phyloP scores from a whole-genome alignment of 208 protist species.

The Vickermania ingenoplastis region DNA sequence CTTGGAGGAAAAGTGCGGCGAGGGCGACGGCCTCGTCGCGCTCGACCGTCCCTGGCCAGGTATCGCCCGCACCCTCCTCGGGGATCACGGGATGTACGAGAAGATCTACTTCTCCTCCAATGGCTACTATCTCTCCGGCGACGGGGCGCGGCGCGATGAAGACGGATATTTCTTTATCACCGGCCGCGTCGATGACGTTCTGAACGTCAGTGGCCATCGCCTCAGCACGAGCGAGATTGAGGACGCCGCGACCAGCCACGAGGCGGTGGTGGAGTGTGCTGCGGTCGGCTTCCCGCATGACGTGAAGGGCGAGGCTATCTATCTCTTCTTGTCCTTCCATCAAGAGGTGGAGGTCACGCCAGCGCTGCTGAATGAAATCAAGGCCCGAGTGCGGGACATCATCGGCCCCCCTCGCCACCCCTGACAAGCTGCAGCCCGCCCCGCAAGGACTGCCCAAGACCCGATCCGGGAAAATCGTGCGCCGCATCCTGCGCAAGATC shows the following conservation, averaged over 20 bases:
- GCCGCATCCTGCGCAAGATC: conserved; percentile 94
- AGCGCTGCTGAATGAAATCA: conserved; percentile 52
- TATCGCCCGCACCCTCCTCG: conserved; percentile 86
- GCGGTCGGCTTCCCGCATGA: conserved; percentile 89
- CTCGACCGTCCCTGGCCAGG: conserved; percentile 90
- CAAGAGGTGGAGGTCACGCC: conserved; percentile 51
- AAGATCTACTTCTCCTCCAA: conserved; percentile 86
- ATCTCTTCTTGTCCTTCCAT: conserved; percentile 88
- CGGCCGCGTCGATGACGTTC: conserved; percentile 95
- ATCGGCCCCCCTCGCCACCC: conserved; percentile 73
- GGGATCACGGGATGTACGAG: conserved; percentile 86
- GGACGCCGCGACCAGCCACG: conserved; percentile 81
- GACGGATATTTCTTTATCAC: conserved; percentile 98
- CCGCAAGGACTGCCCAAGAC: conserved; percentile 94
- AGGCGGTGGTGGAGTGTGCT: conserved; percentile 86
- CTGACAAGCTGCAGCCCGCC: conserved; percentile 32
- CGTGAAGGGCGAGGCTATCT: conserved; percentile 94
- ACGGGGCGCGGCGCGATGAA: conserved; percentile 89
- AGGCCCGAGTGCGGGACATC: conserved; percentile 86
- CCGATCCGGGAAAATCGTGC: conserved; percentile 97
- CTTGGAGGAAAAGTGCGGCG: conserved; percentile 39
- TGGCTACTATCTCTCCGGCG: conserved; percentile 96
- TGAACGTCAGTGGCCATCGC: conserved; percentile 96
- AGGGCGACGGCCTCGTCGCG: conserved; percentile 73
- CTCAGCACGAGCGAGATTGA: conserved; percentile 95